phyloP scores from a whole-genome alignment of 441 rosid species.

The Geranium incanum region DNA sequence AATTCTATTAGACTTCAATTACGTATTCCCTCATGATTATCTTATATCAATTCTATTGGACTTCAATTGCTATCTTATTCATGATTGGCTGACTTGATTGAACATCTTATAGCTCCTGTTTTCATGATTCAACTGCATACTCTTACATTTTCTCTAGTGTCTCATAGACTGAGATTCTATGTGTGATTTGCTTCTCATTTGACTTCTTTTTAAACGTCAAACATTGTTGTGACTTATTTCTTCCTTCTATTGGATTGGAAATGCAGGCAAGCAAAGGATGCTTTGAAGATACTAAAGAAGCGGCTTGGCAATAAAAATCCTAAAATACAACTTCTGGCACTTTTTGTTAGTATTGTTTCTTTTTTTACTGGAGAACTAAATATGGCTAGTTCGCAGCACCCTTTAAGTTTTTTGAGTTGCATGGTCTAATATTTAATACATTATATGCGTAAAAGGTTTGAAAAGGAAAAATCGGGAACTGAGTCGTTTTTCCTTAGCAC shows the following conservation, averaged over 20 bases:
- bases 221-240: neutral
- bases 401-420: too few relatives aligned
- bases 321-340: conserved; percentile 79
- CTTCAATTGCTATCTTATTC: too few relatives aligned
- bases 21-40: too few relatives aligned
- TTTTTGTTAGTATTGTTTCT: conserved; percentile 56
- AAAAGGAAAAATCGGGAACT: too few relatives aligned
- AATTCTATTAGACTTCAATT: too few relatives aligned
- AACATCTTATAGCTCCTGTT: neutral
- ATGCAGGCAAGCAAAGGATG: conserved; percentile 90
- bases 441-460: too few relatives aligned
- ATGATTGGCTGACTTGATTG: neutral
- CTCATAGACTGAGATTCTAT: neutral
- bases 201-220: conserved; percentile 1
- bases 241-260: conserved; percentile 18
- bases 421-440: too few relatives aligned
- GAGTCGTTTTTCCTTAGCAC: too few relatives aligned
- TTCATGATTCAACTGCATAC: neutral
- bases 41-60: too few relatives aligned
- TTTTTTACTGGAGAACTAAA: neutral
- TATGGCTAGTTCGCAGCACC: conserved; percentile 2
- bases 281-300: conserved; percentile 83
- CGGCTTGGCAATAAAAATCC: conserved; percentile 79
- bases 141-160: neutral
- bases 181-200: neutral